Percentiles rank a stretch among this genome's conserved stretches.
phyloP scores from a whole-genome alignment of 1,139 yeast species.

The Geotrichum fermentans region DNA sequence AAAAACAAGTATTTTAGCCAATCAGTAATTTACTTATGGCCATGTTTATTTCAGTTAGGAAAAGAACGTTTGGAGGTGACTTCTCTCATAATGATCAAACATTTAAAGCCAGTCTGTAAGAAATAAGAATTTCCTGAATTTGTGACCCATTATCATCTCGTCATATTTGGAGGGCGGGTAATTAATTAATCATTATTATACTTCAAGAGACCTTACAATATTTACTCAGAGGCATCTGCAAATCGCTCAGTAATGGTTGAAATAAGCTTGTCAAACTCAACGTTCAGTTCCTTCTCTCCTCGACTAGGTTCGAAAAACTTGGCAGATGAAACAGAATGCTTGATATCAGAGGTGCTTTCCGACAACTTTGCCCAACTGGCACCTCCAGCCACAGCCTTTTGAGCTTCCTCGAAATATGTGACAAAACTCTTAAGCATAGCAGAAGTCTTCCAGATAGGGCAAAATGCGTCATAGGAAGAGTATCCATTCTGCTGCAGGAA shows the following conservation, averaged over 20 bases:
- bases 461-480: slow-evolving; percentile 94
- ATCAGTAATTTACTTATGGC: too few relatives aligned
- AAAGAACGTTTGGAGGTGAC: too few relatives aligned
- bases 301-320: slow-evolving; percentile 93
- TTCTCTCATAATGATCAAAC: too few relatives aligned
- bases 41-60: too few relatives aligned
- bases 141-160: too few relatives aligned
- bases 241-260: slow-evolving; percentile 79
- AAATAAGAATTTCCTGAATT: too few relatives aligned
- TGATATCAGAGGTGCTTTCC: slow-evolving; percentile 83
- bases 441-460: slow-evolving; percentile 98
- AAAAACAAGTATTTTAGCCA: too few relatives aligned
- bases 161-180: too few relatives aligned
- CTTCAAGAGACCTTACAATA: too few relatives aligned
- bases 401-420: slow-evolving; percentile 92
- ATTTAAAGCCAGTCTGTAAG: too few relatives aligned
- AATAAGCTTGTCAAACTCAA: slow-evolving; percentile 72
- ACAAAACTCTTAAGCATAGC: slow-evolving; percentile 97
- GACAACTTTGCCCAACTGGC: slow-evolving; percentile 90
- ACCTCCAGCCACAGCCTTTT: slow-evolving; percentile 91
- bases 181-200: too few relatives aligned
- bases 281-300: slow-evolving; percentile 74
- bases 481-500: slow-evolving; percentile 99
- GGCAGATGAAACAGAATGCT: slow-evolving; percentile 88
- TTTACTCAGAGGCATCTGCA: slow-evolving; percentile 88